A percentile compares a stretch with the other conserved stretches of the same genome.
These are phyloP conservation scores for Rhizopogon salebrosus DNA, from an alignment of 768 basidiomycete species.

Conservation along the genomic window DNA sequence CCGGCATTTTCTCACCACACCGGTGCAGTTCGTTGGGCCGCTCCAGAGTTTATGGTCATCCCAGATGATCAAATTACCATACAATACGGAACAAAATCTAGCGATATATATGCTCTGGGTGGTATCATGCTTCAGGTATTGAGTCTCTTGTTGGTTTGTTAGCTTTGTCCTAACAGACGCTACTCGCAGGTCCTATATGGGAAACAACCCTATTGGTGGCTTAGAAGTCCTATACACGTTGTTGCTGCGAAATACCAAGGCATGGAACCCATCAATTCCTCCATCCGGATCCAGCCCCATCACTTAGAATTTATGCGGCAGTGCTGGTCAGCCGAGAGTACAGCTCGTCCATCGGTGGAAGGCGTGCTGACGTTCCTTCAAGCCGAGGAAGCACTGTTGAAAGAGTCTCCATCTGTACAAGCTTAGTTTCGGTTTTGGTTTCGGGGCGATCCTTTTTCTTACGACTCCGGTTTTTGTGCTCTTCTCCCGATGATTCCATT, in stretches of 20 bases:
- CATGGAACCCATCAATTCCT: slow-evolving; percentile 7
- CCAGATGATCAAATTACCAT: neutral
- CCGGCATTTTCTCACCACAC: slow-evolving; percentile 16
- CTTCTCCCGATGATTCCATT: too few species aligned
- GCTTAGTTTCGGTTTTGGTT: too few species aligned
- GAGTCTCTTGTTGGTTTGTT: neutral
- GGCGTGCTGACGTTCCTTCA: slow-evolving; percentile 11
- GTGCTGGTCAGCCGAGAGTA: slow-evolving; percentile 24
- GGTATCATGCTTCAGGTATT: slow-evolving; percentile 18
- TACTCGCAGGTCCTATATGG: slow-evolving; percentile 21
- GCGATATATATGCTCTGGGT: slow-evolving; percentile 17
- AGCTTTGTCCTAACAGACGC: neutral
- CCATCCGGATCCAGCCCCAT: slow-evolving; percentile 1
- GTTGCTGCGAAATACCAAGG: slow-evolving; percentile 14
- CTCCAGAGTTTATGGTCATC: too few species aligned
- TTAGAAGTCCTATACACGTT: slow-evolving; percentile 19
- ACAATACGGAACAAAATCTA: slow-evolving; percentile 7
- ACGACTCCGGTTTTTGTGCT: too few species aligned
- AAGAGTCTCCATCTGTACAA: neutral
- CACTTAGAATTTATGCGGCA: slow-evolving; percentile 16
- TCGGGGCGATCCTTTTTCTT: neutral
- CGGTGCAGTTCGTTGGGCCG: slow-evolving; percentile 11
- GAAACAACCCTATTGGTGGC: slow-evolving; percentile 19
- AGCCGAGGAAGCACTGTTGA: too few species aligned
- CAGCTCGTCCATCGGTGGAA: too few species aligned